These are phyloP conservation scores for Coniochaeta sp. DNA, from an alignment of 2,329 filamentous ascomycete species.

Conservation along the genomic window DNA sequence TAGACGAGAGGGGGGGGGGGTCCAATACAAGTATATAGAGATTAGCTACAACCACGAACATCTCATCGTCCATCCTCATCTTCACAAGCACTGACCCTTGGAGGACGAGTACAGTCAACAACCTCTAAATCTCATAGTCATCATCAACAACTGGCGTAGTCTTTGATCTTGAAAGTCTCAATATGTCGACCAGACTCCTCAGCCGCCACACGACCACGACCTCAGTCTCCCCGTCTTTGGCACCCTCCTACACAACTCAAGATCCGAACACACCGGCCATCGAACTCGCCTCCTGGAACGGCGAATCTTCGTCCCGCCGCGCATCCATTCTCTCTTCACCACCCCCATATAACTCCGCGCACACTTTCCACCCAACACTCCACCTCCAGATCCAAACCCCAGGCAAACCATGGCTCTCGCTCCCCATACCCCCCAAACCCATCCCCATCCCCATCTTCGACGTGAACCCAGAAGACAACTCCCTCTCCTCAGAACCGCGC, in stretches of 20 bases:
- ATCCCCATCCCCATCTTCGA: constrained; percentile 34
- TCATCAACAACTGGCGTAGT: neutral
- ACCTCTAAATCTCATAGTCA: neutral
- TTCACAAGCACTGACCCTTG: neutral
- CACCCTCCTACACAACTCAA: constrained; percentile 1
- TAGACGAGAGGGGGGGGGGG: neutral
- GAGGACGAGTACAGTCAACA: neutral
- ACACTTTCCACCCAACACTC: constrained; percentile 31
- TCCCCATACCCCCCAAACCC: constrained; percentile 29
- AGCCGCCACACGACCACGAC: neutral
- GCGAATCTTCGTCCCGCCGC: neutral
- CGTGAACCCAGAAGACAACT: constrained; percentile 21
- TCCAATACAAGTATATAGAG: neutral
- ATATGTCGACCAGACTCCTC: neutral
- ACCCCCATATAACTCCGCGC: constrained; percentile 18
- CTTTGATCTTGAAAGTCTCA: neutral
- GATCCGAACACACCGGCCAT: neutral
- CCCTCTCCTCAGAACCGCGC: neutral
- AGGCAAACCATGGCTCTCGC: constrained; percentile 34
- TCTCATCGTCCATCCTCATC: neutral
- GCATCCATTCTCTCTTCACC: constrained; percentile 10
- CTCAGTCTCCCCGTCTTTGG: neutral
- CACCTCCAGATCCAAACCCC: constrained; percentile 40
- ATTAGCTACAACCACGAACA: neutral
- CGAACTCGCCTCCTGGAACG: neutral